A percentile compares a stretch with the other conserved stretches of the same genome.
Conservation (phyloP, 179 eudicot genomes). For the Gypsophila paniculata region DNA sequence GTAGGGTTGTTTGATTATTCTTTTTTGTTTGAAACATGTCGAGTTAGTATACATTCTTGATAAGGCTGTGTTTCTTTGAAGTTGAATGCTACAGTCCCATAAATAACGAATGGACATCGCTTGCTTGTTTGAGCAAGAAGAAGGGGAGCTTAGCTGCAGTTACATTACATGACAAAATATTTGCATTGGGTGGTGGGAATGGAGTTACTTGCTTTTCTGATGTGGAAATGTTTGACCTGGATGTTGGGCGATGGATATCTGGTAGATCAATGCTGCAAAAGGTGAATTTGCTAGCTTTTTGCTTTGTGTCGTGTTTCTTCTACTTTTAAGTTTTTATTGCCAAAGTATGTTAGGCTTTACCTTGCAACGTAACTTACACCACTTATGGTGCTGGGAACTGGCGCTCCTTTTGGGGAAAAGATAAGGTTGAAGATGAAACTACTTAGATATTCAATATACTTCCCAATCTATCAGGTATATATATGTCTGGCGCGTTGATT, state of each 20-base stretch:
- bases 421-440: not conserved
- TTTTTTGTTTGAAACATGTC: not conserved
- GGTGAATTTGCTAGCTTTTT: conserved; percentile 37
- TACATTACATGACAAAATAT: conserved; percentile 51
- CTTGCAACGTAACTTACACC: not conserved
- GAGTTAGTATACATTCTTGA: conserved; percentile 8
- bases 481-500: not conserved
- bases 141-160: conserved; percentile 74
- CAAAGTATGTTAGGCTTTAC: not conserved
- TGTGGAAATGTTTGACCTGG: conserved; percentile 74
- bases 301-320: conserved; percentile 5
- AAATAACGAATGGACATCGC: conserved; percentile 53
- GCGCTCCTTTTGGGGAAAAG: not conserved
- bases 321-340: not conserved
- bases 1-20: conserved; percentile 29
- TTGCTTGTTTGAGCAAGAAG: conserved; percentile 47
- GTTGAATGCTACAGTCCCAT: conserved; percentile 62
- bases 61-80: conserved; percentile 36
- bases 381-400: not conserved
- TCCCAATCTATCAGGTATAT: not conserved
- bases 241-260: conserved; percentile 68
- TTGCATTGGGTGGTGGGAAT: conserved; percentile 84
- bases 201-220: conserved; percentile 53
- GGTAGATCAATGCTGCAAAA: conserved; percentile 67
- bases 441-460: not conserved